These are phyloP conservation scores for Cercospora janseana DNA, from an alignment of 2,329 filamentous ascomycete species.

Conservation along the genomic window DNA sequence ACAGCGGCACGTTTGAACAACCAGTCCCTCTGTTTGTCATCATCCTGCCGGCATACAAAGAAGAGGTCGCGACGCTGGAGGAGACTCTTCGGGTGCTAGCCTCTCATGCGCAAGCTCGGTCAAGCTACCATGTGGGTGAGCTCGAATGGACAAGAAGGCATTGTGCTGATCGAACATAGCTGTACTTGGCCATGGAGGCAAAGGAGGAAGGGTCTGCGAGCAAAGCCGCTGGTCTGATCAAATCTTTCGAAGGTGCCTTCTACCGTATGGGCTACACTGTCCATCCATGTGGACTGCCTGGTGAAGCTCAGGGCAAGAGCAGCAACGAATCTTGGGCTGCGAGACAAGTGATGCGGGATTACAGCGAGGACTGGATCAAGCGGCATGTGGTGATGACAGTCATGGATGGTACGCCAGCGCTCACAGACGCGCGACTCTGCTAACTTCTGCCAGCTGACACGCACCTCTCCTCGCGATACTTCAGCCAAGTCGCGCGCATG, in stretches of 20 bases:
- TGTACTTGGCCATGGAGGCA: slow-evolving; percentile 71
- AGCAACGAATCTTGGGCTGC: slow-evolving; percentile 73
- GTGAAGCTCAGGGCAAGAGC: slow-evolving; percentile 70
- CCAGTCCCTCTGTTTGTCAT: slow-evolving; percentile 58
- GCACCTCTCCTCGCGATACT: slow-evolving; percentile 67
- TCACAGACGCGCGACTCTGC: slow-evolving; percentile 6
- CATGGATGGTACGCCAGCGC: slow-evolving; percentile 62
- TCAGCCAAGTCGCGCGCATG: slow-evolving; percentile 62
- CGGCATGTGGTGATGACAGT: slow-evolving; percentile 67
- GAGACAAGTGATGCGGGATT: slow-evolving; percentile 62
- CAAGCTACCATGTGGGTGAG: slow-evolving; percentile 67
- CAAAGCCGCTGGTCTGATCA: slow-evolving; percentile 63
- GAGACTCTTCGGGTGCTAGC: slow-evolving; percentile 69
- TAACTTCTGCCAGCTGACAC: slow-evolving; percentile 58
- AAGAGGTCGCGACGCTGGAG: slow-evolving; percentile 65
- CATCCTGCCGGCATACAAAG: slow-evolving; percentile 71
- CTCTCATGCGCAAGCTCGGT: slow-evolving; percentile 62
- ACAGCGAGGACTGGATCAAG: slow-evolving; percentile 49
- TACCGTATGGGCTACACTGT: slow-evolving; percentile 65
- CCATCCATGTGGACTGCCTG: slow-evolving; percentile 63
- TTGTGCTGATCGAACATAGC: slow-evolving; percentile 44
- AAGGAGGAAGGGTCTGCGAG: slow-evolving; percentile 60
- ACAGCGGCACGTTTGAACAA: slow-evolving; percentile 25
- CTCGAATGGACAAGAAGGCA: neutral
- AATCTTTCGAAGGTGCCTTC: slow-evolving; percentile 64